Evolutionary conservation across 371 early-diverging fungal genomes (phyloP).

Genomic region (Lichtheimia ramosa): DNA sequence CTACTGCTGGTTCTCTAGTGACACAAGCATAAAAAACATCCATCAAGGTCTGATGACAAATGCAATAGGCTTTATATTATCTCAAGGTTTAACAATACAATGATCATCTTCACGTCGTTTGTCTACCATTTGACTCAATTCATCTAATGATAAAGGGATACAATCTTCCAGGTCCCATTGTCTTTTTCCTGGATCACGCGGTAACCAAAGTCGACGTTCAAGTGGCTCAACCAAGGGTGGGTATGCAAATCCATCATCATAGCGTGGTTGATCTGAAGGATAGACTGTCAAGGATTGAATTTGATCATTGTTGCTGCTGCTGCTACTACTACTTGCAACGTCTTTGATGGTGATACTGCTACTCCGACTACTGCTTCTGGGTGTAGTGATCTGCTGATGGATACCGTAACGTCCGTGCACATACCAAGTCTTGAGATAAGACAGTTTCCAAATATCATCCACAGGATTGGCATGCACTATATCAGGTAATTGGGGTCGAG

Average conservation of each 20-base stretch:
- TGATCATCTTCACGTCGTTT: too few relatives aligned
- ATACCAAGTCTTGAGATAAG: conserved; percentile 35
- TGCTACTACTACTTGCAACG: neutral
- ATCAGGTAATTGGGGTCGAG: neutral
- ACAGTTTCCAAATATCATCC: conserved; percentile 42
- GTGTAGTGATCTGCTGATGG: neutral
- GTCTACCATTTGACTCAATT: conserved; percentile 1
- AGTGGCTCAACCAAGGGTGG: conserved; percentile 25
- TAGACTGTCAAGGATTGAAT: neutral
- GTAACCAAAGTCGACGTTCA: conserved; percentile 10
- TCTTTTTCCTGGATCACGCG: conserved; percentile 4
- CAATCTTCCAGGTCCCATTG: conserved; percentile 29
- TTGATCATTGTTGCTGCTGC: neutral
- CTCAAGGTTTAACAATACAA: too few relatives aligned
- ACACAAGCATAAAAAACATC: too few relatives aligned
- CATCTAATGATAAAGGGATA: conserved; percentile 13
- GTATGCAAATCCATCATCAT: conserved; percentile 31
- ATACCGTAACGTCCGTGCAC: conserved; percentile 30
- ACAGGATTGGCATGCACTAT: neutral
- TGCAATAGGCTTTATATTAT: too few relatives aligned
- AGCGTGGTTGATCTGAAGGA: conserved; percentile 15
- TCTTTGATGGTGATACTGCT: neutral
- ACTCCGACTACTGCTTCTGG: neutral
- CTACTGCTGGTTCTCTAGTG: too few relatives aligned
- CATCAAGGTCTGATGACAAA: too few relatives aligned